phyloP scores from a whole-genome alignment of 2,329 filamentous ascomycete genomes.

The Penicillium fuscoglaucum region DNA sequence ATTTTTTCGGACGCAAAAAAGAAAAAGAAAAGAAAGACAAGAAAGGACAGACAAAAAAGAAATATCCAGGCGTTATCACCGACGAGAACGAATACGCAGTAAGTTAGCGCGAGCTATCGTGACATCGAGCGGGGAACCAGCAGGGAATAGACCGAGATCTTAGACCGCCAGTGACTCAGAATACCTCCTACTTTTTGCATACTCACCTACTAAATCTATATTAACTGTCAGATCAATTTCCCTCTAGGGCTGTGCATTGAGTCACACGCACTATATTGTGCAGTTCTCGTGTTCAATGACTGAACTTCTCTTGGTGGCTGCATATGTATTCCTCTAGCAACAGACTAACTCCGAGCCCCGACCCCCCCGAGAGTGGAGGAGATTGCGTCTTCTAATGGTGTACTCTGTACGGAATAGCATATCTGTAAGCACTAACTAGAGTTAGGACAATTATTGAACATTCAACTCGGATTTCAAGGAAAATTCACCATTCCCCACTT shows the following conservation, averaged over 20 bases:
- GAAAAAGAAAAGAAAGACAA: background rate
- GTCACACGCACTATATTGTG: background rate
- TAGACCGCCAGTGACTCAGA: conserved; percentile 10
- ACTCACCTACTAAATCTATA: background rate
- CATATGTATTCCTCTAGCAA: background rate
- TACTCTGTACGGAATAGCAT: no score
- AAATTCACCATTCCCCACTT: background rate
- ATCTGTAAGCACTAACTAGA: background rate
- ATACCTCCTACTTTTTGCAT: background rate
- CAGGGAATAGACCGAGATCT: background rate
- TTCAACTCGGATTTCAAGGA: no score
- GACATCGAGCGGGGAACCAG: conserved; percentile 2
- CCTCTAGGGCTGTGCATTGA: background rate
- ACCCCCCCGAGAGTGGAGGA: background rate
- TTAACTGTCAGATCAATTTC: background rate
- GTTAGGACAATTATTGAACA: no score
- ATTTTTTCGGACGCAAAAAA: background rate
- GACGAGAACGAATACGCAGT: background rate
- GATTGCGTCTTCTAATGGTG: background rate
- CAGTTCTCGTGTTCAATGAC: background rate
- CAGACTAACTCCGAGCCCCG: background rate
- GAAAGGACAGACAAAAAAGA: background rate
- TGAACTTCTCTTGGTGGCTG: background rate
- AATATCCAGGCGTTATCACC: background rate
- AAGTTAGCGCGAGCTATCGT: background rate